Evolutionary conservation across 306 rosid species (phyloP), one percentile per base, ranked within the genome.

Genomic region (Cucurbita maxima): DNA sequence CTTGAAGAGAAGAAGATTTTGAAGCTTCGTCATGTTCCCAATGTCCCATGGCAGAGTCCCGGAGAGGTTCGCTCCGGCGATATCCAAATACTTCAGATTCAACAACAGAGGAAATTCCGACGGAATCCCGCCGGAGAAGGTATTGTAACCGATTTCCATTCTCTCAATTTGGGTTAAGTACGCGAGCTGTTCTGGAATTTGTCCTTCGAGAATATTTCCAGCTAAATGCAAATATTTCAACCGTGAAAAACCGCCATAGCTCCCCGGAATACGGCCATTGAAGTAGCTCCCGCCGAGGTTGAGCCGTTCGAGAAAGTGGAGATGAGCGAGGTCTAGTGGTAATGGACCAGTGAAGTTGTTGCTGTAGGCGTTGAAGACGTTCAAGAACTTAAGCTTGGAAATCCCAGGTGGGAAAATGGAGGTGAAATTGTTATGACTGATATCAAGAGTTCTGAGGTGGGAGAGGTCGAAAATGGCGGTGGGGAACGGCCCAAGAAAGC

Each of bases 251-350:
- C 75, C 80, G 58, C 97, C 95, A 51, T 91, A 94, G 7, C 70
- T 62, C 44, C 76, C 53, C 7, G 99, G 99, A 70, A 94, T 85
- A 5, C 22, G 57, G 30, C 80, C 92, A 3, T 25, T 71, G 86
- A 94, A 94, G 87, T 94, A 91, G 86, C 99, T 94, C 48, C 99
- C 99, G 2, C 96, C 94, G 44, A 94, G 96, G 85, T 88, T 89
- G 58, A 94, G 96, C 9, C 82, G 82, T 73, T 94, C 92, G 0
- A 94, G 92, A 54, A 63, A 85, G n/a, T 84, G 82, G 20, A 89
- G 95, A 50, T 64, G 37, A 72, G 58, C 48, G 40, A 94, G 34
- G 16, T 94, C 99, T 66, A 58, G 69, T 0, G 91, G 96, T 7
- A 94, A 62, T 5, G 89, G 83, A 4, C 99, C 97, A 0, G 83